Evolutionary conservation across 2,329 filamentous ascomycete species (phyloP).

Genomic region (Talaromyces albobiverticillius): DNA sequence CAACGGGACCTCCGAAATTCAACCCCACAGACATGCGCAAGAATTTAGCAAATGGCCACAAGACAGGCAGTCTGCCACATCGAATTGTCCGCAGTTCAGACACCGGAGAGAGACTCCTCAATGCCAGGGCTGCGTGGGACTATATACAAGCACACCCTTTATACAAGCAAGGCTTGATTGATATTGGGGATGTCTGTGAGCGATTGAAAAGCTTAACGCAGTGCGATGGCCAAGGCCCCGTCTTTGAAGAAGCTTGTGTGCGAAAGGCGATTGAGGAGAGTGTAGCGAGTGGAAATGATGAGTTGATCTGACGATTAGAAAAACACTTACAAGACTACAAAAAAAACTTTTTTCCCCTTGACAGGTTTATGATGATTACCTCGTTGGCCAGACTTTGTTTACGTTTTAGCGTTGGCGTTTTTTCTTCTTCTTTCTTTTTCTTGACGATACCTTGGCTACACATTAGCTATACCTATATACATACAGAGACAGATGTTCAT

Average conservation of each 20-base stretch:
- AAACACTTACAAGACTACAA: no score
- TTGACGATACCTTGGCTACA: background rate
- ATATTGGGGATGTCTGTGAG: constrained; percentile 78
- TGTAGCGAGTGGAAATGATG: constrained; percentile 72
- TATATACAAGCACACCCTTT: constrained; percentile 77
- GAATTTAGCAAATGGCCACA: constrained; percentile 54
- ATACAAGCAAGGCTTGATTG: constrained; percentile 72
- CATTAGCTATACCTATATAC: background rate
- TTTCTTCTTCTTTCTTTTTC: background rate
- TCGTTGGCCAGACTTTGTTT: background rate
- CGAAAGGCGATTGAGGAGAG: constrained; percentile 73
- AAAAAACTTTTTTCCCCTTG: no score
- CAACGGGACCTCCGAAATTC: constrained; percentile 68
- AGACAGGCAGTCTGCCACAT: constrained; percentile 54
- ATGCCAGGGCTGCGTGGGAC: constrained; percentile 82
- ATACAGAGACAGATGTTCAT: background rate
- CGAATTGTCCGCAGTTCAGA: constrained; percentile 64
- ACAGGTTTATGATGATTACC: background rate
- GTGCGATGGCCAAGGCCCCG: constrained; percentile 84
- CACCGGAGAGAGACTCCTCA: constrained; percentile 66
- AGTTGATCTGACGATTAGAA: constrained; percentile 64
- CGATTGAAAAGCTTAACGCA: constrained; percentile 69
- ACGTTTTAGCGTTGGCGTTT: background rate
- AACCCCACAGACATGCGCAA: constrained; percentile 70
- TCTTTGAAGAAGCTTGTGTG: constrained; percentile 77